These are phyloP conservation scores for Nemania sp. DNA, from an alignment of 2,329 filamentous ascomycete genomes.

Conservation along the genomic window DNA sequence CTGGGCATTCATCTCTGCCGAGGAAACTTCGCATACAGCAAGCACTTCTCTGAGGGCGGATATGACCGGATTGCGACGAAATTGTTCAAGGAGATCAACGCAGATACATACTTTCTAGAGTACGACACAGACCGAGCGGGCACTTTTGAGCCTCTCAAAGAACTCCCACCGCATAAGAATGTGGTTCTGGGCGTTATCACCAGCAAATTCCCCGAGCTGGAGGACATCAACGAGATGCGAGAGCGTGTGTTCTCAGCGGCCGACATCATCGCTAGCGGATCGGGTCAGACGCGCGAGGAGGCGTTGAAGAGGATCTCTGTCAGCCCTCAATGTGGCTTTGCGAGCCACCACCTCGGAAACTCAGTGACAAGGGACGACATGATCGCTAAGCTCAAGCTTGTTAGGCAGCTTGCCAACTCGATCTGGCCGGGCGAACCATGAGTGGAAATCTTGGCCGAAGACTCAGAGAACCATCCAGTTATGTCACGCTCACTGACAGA, in stretches of 20 bases:
- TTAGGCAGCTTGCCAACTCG: constrained; percentile 71
- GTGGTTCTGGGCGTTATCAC: constrained; percentile 67
- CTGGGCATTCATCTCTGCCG: constrained; percentile 77
- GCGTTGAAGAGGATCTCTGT: constrained; percentile 69
- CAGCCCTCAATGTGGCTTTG: constrained; percentile 76
- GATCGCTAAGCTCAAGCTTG: constrained; percentile 71
- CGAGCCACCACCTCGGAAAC: constrained; percentile 75
- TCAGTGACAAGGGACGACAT: constrained; percentile 70
- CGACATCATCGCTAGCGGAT: constrained; percentile 69
- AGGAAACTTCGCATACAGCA: constrained; percentile 67
- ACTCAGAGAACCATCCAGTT: not conserved
- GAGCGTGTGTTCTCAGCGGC: constrained; percentile 62
- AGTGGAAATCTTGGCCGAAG: not conserved
- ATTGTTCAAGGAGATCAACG: constrained; percentile 64
- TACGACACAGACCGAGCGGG: constrained; percentile 68
- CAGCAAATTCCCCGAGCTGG: constrained; percentile 64
- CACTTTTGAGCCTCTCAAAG: constrained; percentile 66
- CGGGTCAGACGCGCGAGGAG: constrained; percentile 65
- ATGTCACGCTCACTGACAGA: not conserved
- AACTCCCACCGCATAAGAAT: constrained; percentile 62
- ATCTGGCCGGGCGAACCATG: constrained; percentile 62
- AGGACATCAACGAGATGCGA: constrained; percentile 65
- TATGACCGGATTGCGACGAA: constrained; percentile 69
- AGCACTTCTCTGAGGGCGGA: constrained; percentile 68
- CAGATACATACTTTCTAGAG: constrained; percentile 70